phyloP scores from a whole-genome alignment of 2,329 filamentous ascomycete species.

The Fusarium napiforme region DNA sequence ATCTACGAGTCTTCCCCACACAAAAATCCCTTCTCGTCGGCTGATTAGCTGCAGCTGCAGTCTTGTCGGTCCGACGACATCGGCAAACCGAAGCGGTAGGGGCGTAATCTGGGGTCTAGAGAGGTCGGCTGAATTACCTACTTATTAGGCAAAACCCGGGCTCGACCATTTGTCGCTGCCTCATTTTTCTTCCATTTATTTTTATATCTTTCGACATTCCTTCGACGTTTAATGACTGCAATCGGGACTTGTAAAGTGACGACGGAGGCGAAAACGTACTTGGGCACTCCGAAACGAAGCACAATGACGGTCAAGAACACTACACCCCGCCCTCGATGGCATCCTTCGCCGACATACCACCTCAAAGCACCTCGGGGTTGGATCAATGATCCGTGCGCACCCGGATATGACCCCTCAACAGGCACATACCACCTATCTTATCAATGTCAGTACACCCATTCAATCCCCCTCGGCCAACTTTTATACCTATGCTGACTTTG shows the following conservation, averaged over 20 bases:
- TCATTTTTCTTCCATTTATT: not conserved
- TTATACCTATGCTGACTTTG: not conserved
- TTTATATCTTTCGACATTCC: not conserved
- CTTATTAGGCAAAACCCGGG: constrained; percentile 35
- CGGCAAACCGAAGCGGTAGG: constrained; percentile 3
- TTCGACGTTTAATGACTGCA: not conserved
- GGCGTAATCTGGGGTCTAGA: constrained; percentile 17
- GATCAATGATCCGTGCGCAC: constrained; percentile 42
- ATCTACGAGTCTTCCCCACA: constrained; percentile 14
- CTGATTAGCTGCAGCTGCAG: constrained; percentile 11
- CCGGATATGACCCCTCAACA: constrained; percentile 35
- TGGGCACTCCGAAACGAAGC: not conserved
- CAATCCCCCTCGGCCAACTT: rapidly evolving
- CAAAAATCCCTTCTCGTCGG: not conserved
- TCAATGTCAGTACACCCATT: constrained; percentile 26
- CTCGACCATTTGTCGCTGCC: not conserved
- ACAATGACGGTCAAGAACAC: constrained; percentile 22
- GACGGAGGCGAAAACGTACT: not conserved
- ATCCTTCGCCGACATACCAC: constrained; percentile 36
- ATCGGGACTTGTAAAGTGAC: too few species aligned
- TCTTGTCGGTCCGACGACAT: constrained; percentile 32
- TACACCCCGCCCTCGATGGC: constrained; percentile 21
- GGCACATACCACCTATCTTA: constrained; percentile 43
- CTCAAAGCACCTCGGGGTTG: constrained; percentile 39
- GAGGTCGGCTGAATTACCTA: constrained; percentile 29